A percentile compares a stretch with the other conserved stretches of the same genome.
These are phyloP conservation scores for Lactarius sp. DNA, from an alignment of 768 basidiomycete genomes.

Conservation along the genomic window DNA sequence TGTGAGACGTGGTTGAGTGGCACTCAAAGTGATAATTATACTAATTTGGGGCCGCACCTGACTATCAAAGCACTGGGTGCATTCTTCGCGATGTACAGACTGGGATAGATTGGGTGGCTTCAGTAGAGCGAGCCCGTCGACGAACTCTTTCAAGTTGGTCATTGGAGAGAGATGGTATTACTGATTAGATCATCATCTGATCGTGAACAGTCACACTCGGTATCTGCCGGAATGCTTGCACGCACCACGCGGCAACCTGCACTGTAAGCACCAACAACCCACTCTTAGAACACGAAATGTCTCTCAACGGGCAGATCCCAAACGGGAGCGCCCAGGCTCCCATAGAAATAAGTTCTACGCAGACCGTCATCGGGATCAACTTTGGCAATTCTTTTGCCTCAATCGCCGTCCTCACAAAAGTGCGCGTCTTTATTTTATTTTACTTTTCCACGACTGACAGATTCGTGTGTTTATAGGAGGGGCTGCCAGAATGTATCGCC, in stretches of 20 bases:
- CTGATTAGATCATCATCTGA: slow-evolving; percentile 16
- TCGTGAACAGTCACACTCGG: neutral
- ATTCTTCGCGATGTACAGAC: slow-evolving; percentile 85
- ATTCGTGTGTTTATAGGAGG: slow-evolving; percentile 52
- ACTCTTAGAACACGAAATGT: slow-evolving; percentile 31
- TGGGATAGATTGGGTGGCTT: slow-evolving; percentile 59
- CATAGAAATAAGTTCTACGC: slow-evolving; percentile 34
- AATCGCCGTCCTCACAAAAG: slow-evolving; percentile 94
- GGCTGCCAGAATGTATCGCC: slow-evolving; percentile 89
- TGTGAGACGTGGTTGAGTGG: slow-evolving; percentile 30
- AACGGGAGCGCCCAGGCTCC: slow-evolving; percentile 51
- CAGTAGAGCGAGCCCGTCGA: slow-evolving; percentile 44
- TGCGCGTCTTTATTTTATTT: slow-evolving; percentile 32
- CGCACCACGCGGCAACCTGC: neutral
- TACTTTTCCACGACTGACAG: no score
- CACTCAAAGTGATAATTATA: neutral
- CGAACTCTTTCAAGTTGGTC: slow-evolving; percentile 37
- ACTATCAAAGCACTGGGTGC: slow-evolving; percentile 94
- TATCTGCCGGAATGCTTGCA: neutral
- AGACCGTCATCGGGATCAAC: slow-evolving; percentile 87
- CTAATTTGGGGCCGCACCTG: slow-evolving; percentile 48
- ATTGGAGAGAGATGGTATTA: neutral
- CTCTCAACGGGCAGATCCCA: slow-evolving; percentile 38
- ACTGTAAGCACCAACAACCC: neutral
- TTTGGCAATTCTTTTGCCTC: slow-evolving; percentile 94